Base-by-base conservation (phyloP, 1,139 yeast species). In the Trichomonascaceae sp. region DNA sequence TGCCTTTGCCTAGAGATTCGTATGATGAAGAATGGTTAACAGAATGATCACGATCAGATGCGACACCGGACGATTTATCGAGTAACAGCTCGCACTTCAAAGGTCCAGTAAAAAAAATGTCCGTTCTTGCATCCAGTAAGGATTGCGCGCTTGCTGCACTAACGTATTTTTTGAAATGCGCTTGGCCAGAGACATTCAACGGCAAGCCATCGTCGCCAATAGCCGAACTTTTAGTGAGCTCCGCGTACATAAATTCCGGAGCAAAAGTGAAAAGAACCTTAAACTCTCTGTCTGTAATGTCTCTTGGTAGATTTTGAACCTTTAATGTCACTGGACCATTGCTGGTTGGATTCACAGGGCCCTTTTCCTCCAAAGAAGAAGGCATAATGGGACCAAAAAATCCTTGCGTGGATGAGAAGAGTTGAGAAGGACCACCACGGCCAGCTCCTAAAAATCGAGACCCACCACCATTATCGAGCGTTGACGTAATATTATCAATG, bases 231-330 rank as follows among this genome's bases (percentile, higher is more conserved):
- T 63, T 63, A 50, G 73, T 72, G 52, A 88, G 69, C 61, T 87
- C 96, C 52, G 87, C 77, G 60, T 74, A 70, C 39, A 83, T 67
- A 61, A 86, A 88, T 62, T 88, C 96, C 55, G 79, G 76, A 18
- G 95, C 95, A 61, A 91, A 76, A 7, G 96, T 80, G 67, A 91
- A 91, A 36, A 91, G 76, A 39, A 87, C 75, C 45, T 82, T 77
- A 18, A 93, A 85, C 69, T 91, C 98, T 65, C 96, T 81, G 36
- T 77, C 68, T 2, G 91, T 71, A 47, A 90, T 73, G 67, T 90
- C 96, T 9, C 75, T 66, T 1, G 98, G 97, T 20, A 89, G 69
- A 64, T 85, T 85, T 53, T 43, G 47, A 52, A 47, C 36, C 48
- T 41, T 46, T 4, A 46, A 12, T 18, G 50, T 27, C 17, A 51